Conservation (phyloP, 371 early-diverging fungal species). For the Mortierella sp. region DNA sequence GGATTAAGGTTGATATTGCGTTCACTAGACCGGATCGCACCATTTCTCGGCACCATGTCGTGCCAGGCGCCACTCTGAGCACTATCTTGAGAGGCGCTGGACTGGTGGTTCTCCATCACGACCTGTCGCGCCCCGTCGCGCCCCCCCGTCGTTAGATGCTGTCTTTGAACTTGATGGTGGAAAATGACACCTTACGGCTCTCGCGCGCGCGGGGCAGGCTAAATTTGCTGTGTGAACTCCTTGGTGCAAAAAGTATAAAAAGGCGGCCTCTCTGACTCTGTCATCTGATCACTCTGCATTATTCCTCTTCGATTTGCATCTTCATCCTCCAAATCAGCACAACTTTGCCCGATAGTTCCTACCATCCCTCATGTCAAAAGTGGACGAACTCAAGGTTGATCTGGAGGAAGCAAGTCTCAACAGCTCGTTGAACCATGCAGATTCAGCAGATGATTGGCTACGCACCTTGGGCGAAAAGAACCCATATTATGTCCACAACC, state of each 20-base stretch:
- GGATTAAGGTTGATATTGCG: not conserved
- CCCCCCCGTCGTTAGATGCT: too few species aligned
- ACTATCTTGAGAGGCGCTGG: too few species aligned
- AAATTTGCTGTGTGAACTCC: too few species aligned
- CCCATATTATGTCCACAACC: slow-evolving; percentile 47
- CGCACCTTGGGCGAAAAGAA: slow-evolving; percentile 34
- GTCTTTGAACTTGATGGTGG: not conserved
- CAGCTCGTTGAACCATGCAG: slow-evolving; percentile 8
- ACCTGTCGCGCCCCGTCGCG: too few species aligned
- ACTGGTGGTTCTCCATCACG: too few species aligned
- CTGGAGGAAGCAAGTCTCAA: slow-evolving; percentile 14
- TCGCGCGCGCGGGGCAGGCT: not conserved
- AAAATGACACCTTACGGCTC: not conserved
- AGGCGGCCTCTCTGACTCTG: too few species aligned
- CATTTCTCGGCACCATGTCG: slow-evolving; percentile 32
- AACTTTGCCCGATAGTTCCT: not conserved
- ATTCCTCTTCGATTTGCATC: not conserved
- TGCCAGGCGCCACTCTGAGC: not conserved
- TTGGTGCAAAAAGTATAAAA: too few species aligned
- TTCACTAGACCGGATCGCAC: slow-evolving; percentile 12
- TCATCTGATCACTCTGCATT: not conserved
- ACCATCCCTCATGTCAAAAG: not conserved
- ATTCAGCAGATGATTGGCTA: slow-evolving; percentile 17
- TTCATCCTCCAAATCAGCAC: not conserved
- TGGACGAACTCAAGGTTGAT: slow-evolving; percentile 13